These are phyloP conservation scores for Xylaria arbuscula DNA, from an alignment of 2,329 filamentous ascomycete species.

Conservation along the genomic window DNA sequence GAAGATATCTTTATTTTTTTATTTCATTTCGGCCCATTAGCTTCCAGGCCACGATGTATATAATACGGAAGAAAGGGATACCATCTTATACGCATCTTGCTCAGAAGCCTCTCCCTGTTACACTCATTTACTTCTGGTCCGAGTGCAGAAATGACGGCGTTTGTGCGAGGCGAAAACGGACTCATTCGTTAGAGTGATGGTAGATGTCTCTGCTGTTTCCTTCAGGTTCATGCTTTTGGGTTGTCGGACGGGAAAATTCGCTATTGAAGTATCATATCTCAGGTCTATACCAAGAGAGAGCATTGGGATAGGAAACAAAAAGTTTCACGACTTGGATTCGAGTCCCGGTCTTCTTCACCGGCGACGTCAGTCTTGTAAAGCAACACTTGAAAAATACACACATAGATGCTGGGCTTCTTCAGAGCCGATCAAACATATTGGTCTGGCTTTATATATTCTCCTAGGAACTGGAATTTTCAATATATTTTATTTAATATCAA, in stretches of 20 bases:
- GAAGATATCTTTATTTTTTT: conserved; percentile 22
- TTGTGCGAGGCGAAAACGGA: neutral
- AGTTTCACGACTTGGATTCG: neutral
- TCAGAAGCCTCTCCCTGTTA: neutral
- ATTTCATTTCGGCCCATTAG: neutral
- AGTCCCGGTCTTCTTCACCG: neutral
- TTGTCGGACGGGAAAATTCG: neutral
- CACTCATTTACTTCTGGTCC: neutral
- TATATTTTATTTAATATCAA: neutral
- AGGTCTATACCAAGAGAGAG: neutral
- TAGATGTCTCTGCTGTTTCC: neutral
- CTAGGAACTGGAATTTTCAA: no score
- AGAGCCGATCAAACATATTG: neutral
- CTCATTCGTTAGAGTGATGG: neutral
- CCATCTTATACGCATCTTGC: neutral
- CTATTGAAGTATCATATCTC: neutral
- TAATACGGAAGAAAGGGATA: neutral
- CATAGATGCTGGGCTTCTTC: neutral
- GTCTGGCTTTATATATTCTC: neutral
- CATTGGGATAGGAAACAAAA: neutral
- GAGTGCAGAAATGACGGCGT: neutral
- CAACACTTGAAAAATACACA: neutral
- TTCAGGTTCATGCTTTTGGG: neutral
- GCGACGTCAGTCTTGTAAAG: neutral
- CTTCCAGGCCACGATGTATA: neutral